These are phyloP conservation scores for Entomortierella beljakovae DNA, from an alignment of 192 early-diverging fungal genomes.

Conservation along the genomic window DNA sequence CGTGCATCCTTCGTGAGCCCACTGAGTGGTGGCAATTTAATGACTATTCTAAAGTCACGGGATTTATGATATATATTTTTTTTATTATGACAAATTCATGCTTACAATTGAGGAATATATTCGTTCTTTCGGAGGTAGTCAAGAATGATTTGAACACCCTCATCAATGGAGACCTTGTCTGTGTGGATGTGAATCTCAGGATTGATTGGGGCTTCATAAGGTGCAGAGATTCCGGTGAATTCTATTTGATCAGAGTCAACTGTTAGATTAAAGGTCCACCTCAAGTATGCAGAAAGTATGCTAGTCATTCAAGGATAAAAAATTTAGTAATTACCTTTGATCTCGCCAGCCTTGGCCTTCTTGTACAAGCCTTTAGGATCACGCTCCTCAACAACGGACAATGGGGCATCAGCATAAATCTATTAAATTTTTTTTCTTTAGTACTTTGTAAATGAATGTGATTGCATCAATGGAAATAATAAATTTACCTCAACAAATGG, in stretches of 20 bases:
- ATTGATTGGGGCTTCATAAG: conserved; percentile 86
- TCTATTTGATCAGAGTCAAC: conserved; percentile 60
- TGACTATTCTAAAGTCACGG: neutral
- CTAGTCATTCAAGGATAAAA: neutral
- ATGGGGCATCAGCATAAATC: conserved; percentile 88
- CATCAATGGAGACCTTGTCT: conserved; percentile 77
- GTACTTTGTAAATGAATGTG: neutral
- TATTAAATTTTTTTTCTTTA: neutral
- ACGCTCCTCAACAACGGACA: conserved; percentile 88
- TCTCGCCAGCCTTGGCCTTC: conserved; percentile 93
- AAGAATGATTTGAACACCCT: conserved; percentile 66
- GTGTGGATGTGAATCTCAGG: conserved; percentile 92
- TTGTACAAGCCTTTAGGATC: conserved; percentile 98
- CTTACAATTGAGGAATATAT: conserved; percentile 33
- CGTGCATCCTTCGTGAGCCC: no score
- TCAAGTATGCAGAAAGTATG: no score
- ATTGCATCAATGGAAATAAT: neutral
- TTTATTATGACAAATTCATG: no score
- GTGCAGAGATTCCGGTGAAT: conserved; percentile 95
- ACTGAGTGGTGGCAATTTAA: no score
- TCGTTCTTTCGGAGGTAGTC: conserved; percentile 47
- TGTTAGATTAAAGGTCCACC: no score
- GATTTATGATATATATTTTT: neutral
- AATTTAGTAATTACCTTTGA: conserved; percentile 67
- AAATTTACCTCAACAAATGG: conserved; percentile 87